Evolutionary conservation across 768 basidiomycete genomes (phyloP).

Genomic region (Collybia nuda): DNA sequence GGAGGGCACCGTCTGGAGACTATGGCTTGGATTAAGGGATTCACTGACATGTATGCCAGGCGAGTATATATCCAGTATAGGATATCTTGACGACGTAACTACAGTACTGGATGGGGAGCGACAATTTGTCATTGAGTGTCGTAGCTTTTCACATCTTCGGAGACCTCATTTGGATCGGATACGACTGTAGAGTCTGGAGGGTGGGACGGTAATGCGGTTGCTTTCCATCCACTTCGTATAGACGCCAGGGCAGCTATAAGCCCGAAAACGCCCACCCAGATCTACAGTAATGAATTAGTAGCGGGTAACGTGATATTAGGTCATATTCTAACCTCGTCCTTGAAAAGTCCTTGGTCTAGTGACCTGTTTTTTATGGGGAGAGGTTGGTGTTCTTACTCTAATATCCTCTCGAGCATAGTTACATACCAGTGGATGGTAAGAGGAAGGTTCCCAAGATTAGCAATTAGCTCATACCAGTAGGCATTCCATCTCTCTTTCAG

Average conservation of each 20-base stretch:
- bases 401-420: not conserved
- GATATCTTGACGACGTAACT: too few relatives aligned
- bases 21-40: too few relatives aligned
- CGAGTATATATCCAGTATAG: too few relatives aligned
- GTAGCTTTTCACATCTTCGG: constrained; percentile 19
- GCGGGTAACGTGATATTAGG: not conserved
- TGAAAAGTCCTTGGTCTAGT: constrained; percentile 61
- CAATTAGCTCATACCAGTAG: constrained; percentile 68
- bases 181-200: constrained; percentile 18
- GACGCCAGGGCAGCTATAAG: constrained; percentile 55
- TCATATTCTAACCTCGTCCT: constrained; percentile 52
- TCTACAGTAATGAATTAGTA: constrained; percentile 23
- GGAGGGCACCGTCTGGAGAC: too few relatives aligned
- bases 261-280: constrained; percentile 41
- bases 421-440: constrained; percentile 81
- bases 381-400: not conserved
- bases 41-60: too few relatives aligned
- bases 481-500: constrained; percentile 61
- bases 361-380: constrained; percentile 50
- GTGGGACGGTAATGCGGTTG: constrained; percentile 50
- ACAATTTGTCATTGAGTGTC: constrained; percentile 11
- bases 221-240: constrained; percentile 72
- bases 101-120: too few relatives aligned
- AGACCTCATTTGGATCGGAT: constrained; percentile 4
- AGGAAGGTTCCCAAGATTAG: constrained; percentile 78